phyloP scores from a whole-genome alignment of 1,284 basidiomycete species.

The Rhodotorula sp. region DNA sequence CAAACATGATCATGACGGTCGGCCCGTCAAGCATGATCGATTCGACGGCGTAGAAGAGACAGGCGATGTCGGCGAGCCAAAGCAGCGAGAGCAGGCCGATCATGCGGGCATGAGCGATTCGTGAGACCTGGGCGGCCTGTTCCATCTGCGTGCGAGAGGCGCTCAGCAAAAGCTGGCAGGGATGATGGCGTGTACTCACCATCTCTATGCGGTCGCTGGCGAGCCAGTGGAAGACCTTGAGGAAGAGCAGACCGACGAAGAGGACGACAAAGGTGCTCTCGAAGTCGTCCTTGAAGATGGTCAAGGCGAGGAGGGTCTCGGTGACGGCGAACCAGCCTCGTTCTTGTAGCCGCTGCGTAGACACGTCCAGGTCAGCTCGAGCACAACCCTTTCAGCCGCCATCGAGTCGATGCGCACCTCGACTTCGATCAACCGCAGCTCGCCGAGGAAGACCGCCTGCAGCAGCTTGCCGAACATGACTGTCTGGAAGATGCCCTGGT shows the following conservation, averaged over 20 bases:
- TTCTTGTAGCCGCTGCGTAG: constrained; percentile 81
- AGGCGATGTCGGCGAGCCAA: constrained; percentile 66
- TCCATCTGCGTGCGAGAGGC: constrained; percentile 69
- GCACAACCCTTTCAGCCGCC: too few species aligned
- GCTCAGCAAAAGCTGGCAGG: not conserved
- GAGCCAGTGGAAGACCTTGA: constrained; percentile 98
- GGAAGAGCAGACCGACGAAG: constrained; percentile 86
- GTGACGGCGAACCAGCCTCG: constrained; percentile 96
- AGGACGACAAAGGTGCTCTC: constrained; percentile 84
- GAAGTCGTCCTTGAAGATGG: constrained; percentile 73
- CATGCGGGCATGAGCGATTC: constrained; percentile 81
- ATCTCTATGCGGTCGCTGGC: constrained; percentile 92
- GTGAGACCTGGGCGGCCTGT: constrained; percentile 85
- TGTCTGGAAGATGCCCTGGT: constrained; percentile 78
- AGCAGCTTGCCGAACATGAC: constrained; percentile 72
- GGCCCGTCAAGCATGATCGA: constrained; percentile 74
- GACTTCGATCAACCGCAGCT: constrained; percentile 80
- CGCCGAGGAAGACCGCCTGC: constrained; percentile 88
- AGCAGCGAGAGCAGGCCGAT: constrained; percentile 66
- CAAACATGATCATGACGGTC: constrained; percentile 88
- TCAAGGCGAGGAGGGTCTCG: constrained; percentile 90
- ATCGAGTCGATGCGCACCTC: constrained; percentile 61
- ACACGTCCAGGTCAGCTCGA: not conserved
- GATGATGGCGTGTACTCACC: constrained; percentile 56
- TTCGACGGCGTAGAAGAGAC: constrained; percentile 74